Evolutionary conservation across 495 filamentous ascomycete genomes (phyloP).

Genomic region (Penicillium soppii): DNA sequence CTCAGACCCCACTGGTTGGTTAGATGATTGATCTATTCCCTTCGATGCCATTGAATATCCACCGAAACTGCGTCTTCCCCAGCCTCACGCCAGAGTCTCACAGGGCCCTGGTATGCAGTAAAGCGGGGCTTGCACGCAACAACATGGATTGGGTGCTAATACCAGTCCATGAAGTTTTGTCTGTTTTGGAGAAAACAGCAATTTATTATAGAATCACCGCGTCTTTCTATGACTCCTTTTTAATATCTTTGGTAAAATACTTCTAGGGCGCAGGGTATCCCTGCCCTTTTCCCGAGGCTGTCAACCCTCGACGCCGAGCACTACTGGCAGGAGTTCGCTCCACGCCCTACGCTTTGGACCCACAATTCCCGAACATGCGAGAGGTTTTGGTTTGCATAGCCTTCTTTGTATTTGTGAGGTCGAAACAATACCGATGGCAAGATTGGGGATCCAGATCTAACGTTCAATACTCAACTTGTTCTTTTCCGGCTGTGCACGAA

Average conservation of each 20-base stretch:
- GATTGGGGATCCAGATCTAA: not conserved
- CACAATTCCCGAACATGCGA: not conserved
- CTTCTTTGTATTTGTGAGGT: not conserved
- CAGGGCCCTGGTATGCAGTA: not conserved
- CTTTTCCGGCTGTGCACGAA: not conserved
- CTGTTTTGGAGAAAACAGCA: no score
- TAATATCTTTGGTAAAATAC: no score
- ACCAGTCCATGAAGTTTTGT: no score
- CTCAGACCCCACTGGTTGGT: no score
- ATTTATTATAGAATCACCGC: no score
- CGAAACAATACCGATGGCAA: not conserved
- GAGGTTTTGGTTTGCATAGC: not conserved
- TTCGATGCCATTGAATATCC: not conserved
- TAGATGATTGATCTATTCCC: not conserved
- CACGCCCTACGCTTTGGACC: not conserved
- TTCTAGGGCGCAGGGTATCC: no score
- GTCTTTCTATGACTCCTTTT: no score
- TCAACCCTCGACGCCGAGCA: not conserved
- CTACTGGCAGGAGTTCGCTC: not conserved
- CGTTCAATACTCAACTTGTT: not conserved
- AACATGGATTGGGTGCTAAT: not conserved
- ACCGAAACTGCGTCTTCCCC: not conserved
- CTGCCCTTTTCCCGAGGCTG: no score
- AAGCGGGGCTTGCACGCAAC: constrained; percentile 7
- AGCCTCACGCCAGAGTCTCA: not conserved